phyloP scores from a whole-genome alignment of 495 filamentous ascomycete species.

The Barbatosphaeria neglecta region DNA sequence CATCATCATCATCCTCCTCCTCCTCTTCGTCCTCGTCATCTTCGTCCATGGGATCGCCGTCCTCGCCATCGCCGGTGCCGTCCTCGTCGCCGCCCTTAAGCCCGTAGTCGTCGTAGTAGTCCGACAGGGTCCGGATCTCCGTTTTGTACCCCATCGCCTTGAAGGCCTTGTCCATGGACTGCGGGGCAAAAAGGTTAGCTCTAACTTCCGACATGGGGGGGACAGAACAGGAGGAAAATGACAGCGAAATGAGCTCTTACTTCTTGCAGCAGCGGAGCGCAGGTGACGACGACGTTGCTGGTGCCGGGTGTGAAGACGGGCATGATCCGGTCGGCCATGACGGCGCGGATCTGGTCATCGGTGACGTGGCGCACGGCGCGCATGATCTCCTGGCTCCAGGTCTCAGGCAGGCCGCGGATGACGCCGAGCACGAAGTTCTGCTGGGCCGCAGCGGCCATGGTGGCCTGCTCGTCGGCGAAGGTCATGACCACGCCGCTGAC shows the following conservation, averaged over 20 bases:
- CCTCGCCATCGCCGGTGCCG: too few relatives aligned
- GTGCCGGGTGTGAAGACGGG: slow-evolving; percentile 65
- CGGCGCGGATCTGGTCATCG: slow-evolving; percentile 63
- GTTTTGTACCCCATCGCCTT: slow-evolving; percentile 65
- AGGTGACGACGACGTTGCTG: slow-evolving; percentile 80
- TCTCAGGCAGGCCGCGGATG: slow-evolving; percentile 59
- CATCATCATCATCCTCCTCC: slow-evolving; percentile 26
- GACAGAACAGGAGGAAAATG: background rate
- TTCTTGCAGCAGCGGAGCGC: slow-evolving; percentile 73
- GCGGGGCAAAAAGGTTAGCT: too few relatives aligned
- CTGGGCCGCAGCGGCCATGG: slow-evolving; percentile 65
- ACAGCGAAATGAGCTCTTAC: slow-evolving; percentile 32
- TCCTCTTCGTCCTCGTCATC: slow-evolving; percentile 42
- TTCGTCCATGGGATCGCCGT: slow-evolving; percentile 43
- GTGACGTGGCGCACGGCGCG: slow-evolving; percentile 63
- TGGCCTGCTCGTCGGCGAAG: slow-evolving; percentile 78
- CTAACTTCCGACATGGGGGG: too few relatives aligned
- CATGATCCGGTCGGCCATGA: slow-evolving; percentile 62
- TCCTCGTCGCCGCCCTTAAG: slow-evolving; percentile 59
- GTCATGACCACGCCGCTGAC: slow-evolving; percentile 75
- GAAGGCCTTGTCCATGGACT: slow-evolving; percentile 65
- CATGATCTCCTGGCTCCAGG: slow-evolving; percentile 67
- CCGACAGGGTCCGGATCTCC: slow-evolving; percentile 57
- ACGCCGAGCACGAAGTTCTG: slow-evolving; percentile 75
- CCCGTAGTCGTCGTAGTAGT: slow-evolving; percentile 89